Conservation (phyloP, 179 eudicot species). For the Silene vulgaris region DNA sequence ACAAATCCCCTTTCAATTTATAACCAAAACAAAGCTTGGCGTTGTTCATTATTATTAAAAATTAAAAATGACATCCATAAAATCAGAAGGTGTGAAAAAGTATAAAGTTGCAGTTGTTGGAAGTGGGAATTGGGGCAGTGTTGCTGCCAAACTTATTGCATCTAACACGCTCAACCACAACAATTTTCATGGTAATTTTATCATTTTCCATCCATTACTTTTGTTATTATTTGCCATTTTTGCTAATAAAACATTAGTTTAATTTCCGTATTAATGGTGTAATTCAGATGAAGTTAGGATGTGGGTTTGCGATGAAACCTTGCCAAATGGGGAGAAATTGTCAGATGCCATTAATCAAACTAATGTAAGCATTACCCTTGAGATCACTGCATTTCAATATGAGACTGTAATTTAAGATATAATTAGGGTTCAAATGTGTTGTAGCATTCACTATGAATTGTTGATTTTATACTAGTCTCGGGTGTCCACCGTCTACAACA, state of each 20-base stretch:
- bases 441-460: too few relatives aligned
- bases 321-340: constrained; percentile 72
- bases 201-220: background rate
- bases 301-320: constrained; percentile 90
- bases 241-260: background rate
- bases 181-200: constrained; percentile 53
- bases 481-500: too few relatives aligned
- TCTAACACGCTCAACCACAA: constrained; percentile 57
- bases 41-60: background rate
- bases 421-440: too few relatives aligned
- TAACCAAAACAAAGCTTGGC: too few relatives aligned
- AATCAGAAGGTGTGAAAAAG: constrained; percentile 8
- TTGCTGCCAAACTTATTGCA: constrained; percentile 94
- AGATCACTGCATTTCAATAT: too few relatives aligned
- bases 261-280: constrained; percentile 14
- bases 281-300: constrained; percentile 87
- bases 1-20: too few relatives aligned
- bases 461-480: too few relatives aligned
- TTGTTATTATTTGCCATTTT: background rate
- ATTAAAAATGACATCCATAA: constrained; percentile 16
- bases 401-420: too few relatives aligned
- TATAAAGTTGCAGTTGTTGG: constrained; percentile 58
- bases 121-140: constrained; percentile 98
- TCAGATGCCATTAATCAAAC: constrained; percentile 58
- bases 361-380: constrained; percentile 41